Evolutionary conservation across 2,329 filamentous ascomycete species (phyloP), one percentile per base, ranked within the genome.

Genomic region (Cyanodermella asteris): DNA sequence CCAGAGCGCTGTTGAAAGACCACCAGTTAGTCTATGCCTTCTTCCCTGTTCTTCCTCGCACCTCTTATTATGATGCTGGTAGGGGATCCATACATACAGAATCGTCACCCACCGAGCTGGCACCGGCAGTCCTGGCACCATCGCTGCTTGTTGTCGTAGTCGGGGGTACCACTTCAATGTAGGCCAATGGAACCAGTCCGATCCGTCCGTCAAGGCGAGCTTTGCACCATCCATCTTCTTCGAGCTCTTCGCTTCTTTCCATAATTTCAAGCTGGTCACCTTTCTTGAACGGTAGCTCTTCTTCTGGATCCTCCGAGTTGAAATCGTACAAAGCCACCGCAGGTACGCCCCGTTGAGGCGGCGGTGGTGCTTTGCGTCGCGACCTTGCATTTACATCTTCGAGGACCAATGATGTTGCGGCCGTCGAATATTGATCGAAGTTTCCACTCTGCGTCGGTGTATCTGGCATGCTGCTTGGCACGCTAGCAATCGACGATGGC

Each of bases 301-400:
- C 28, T 9, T 29, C 28, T 11, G 22, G 19, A n/a, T 28, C 21
- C 12, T 24, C 26, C 10, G 22, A 19, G 6, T 18, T 18, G 13
- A 29, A 29, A 15, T 29, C 28, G 18, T 26, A 29, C 5, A 29
- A 5, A 7, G 28, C 28, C 20, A 22, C 26, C 14, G 28, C 28
- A 14, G 24, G 8, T 14, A 13, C 18, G n/a, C n/a, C n/a, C n/a
- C n/a, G n/a, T n/a, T n/a, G n/a, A 5, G 28, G 28, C 19, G 28
- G 28, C 6, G 24, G 28, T 3, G 28, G 28, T 18, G 28, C 28
- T 18, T 26, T 29, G 15, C 28, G 28, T 7, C 28, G 20, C n/a
- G n/a, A n/a, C n/a, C n/a, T n/a, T n/a, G n/a, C n/a, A n/a, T n/a
- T n/a, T n/a, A n/a, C n/a, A n/a, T n/a, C n/a, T n/a, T n/a, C n/a